Conservation (phyloP, 2,329 filamentous ascomycete genomes). For the Metarhizium brunneum region DNA sequence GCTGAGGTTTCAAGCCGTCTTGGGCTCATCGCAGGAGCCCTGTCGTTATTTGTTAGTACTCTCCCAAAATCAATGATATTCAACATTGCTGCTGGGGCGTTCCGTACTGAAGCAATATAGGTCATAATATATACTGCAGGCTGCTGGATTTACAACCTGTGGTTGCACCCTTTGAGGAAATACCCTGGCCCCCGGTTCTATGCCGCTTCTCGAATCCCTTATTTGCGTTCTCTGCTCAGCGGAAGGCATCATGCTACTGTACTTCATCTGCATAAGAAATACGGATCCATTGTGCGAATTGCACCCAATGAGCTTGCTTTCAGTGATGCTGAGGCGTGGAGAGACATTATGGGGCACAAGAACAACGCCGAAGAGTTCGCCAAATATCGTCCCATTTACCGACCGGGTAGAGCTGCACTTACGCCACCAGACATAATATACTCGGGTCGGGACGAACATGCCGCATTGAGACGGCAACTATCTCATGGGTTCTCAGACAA, state of each 20-base stretch:
- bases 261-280: slow-evolving; percentile 23
- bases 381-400: slow-evolving; percentile 2
- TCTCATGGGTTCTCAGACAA: slow-evolving; percentile 16
- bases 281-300: slow-evolving; percentile 36
- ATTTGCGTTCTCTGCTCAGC: slow-evolving; percentile 4
- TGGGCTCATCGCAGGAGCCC: neutral
- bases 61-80: neutral
- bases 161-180: slow-evolving; percentile 22
- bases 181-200: slow-evolving; percentile 19
- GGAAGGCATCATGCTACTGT: slow-evolving; percentile 13
- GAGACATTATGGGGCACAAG: slow-evolving; percentile 25
- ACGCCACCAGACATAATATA: slow-evolving; percentile 5
- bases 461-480: slow-evolving; percentile 7
- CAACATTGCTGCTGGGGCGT: neutral
- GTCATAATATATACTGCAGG: neutral
- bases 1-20: neutral
- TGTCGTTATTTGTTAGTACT: neutral
- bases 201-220: slow-evolving; percentile 5
- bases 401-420: neutral
- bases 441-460: slow-evolving; percentile 8
- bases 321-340: slow-evolving; percentile 23
- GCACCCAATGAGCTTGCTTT: slow-evolving; percentile 37
- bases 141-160: slow-evolving; percentile 19
- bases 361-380: slow-evolving; percentile 2
- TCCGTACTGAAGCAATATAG: neutral